phyloP scores from a whole-genome alignment of 306 rosid genomes.

The cucumber (Cucumis sativus) region Cucumber_9930_V3 NC_026657.2:37487501-37488000 shows the following conservation, averaged over 20 bases:
- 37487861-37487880: constrained; percentile 96
- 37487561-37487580: neutral
- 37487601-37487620: too few relatives aligned
- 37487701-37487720: neutral
- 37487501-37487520: too few relatives aligned
- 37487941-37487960: constrained; percentile 99
- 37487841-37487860: constrained; percentile 18
- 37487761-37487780: neutral
- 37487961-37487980: constrained; percentile 12
- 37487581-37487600: neutral
- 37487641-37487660: neutral
- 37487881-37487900: constrained; percentile 89
- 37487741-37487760: neutral
- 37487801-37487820: neutral
- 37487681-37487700: neutral
- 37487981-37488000: neutral
- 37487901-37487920: constrained; percentile 89
- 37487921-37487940: constrained; percentile 96
- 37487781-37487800: neutral
- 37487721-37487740: neutral
- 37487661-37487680: neutral
- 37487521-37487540: too few relatives aligned
- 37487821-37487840: neutral
- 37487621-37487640: neutral
- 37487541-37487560: too few relatives aligned